Percentiles rank a stretch among this genome's conserved stretches.
Conservation (phyloP, 768 basidiomycete species). For the Tricholoma bakamatsutake region DNA sequence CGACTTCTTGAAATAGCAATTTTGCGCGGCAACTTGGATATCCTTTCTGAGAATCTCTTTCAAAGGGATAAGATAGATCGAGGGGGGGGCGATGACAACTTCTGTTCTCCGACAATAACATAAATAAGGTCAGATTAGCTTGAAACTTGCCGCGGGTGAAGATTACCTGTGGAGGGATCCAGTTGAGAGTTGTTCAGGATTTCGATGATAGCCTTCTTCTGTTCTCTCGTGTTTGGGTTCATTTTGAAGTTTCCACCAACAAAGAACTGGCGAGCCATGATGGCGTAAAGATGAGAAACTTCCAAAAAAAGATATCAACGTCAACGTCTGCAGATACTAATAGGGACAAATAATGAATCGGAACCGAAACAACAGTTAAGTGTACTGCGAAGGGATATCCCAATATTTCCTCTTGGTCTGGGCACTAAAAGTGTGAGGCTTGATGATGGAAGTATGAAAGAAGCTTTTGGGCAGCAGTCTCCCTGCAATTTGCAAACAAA, state of each 20-base stretch:
- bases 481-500: too few relatives aligned
- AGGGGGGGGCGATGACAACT: conserved; percentile 89
- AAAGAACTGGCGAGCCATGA: conserved; percentile 82
- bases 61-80: conserved; percentile 80
- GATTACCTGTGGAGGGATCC: conserved; percentile 69
- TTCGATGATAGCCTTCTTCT: conserved; percentile 60
- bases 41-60: conserved; percentile 56
- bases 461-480: too few relatives aligned
- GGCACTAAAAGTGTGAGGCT: too few relatives aligned
- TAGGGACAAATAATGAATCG: too few relatives aligned
- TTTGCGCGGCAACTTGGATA: conserved; percentile 84
- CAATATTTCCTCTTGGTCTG: too few relatives aligned
- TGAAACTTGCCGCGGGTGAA: neutral
- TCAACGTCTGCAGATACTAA: too few relatives aligned
- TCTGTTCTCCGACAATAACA: conserved; percentile 41
- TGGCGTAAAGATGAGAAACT: too few relatives aligned
- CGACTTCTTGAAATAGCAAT: conserved; percentile 74
- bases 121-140: conserved; percentile 8
- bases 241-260: conserved; percentile 99
- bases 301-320: too few relatives aligned
- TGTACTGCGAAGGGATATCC: too few relatives aligned
- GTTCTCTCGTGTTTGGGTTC: conserved; percentile 69
- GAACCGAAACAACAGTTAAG: too few relatives aligned
- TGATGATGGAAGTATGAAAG: too few relatives aligned
- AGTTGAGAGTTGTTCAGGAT: conserved; percentile 75